Percentiles rank a stretch among this genome's conserved stretches.
Conservation (phyloP, 495 filamentous ascomycete genomes). For the Sordaria brevicollis region DNA sequence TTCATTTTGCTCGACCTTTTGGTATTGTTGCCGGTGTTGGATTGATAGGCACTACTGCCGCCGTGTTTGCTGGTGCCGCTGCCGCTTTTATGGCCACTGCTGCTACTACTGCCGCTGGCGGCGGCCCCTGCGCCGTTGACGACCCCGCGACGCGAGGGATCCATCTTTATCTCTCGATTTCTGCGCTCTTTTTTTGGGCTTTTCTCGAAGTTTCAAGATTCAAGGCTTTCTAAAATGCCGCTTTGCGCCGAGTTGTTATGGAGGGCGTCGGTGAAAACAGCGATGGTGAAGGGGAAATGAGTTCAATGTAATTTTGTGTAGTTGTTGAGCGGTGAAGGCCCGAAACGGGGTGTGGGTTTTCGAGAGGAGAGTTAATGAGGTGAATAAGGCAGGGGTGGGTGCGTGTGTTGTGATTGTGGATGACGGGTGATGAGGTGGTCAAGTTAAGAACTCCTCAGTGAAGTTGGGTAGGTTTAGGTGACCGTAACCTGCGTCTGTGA, state of each 20-base stretch:
- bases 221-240: not conserved
- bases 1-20: constrained; percentile 76
- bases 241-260: not conserved
- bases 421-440: not conserved
- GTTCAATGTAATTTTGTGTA: not conserved
- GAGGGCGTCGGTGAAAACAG: not conserved
- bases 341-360: not conserved
- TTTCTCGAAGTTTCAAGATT: not conserved
- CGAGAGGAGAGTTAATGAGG: not conserved
- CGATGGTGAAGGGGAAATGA: not conserved
- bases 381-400: not conserved
- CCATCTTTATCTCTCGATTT: constrained; percentile 5
- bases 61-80: not conserved
- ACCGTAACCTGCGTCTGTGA: not conserved
- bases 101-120: not conserved
- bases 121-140: not conserved
- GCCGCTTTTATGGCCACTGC: not conserved
- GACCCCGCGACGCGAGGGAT: constrained; percentile 4
- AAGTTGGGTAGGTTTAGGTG: not conserved
- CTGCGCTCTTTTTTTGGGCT: not conserved
- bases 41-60: no score
- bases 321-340: not conserved
- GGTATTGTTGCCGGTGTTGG: constrained; percentile 1
- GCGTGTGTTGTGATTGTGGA: not conserved
- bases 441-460: no score